Evolutionary conservation across 441 rosid species (phyloP).

Genomic region (Gossypium aridum): DNA sequence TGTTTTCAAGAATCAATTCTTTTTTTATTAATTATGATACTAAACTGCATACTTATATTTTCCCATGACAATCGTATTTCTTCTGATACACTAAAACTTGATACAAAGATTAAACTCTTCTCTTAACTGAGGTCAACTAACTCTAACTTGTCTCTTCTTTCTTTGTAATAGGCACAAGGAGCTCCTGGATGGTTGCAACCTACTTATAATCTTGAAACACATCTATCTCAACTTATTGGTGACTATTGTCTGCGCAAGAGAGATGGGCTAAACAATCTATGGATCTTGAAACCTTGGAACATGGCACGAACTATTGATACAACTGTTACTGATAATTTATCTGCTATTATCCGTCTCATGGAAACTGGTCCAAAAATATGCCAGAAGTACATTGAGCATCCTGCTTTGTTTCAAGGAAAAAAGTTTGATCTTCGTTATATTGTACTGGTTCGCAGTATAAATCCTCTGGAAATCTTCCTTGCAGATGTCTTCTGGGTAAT

Average conservation of each 20-base stretch:
- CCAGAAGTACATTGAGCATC: conserved; percentile 92
- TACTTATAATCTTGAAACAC: conserved; percentile 79
- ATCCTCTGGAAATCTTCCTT: conserved; percentile 73
- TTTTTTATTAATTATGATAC: neutral
- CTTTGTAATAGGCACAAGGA: conserved; percentile 59
- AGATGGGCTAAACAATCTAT: conserved; percentile 58
- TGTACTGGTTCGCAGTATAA: conserved; percentile 64
- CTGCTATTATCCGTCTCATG: conserved; percentile 86
- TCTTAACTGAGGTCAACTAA: neutral
- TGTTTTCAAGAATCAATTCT: neutral
- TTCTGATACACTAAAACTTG: neutral
- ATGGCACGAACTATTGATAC: conserved; percentile 97
- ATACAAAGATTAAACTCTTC: neutral
- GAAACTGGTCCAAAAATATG: conserved; percentile 99
- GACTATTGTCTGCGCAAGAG: conserved; percentile 60
- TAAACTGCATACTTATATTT: neutral
- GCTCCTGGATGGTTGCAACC: conserved; percentile 84
- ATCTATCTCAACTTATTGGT: conserved; percentile 73
- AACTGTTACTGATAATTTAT: conserved; percentile 63
- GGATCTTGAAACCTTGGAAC: conserved; percentile 98
- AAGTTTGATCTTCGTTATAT: conserved; percentile 84
- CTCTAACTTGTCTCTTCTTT: conserved; percentile 17
- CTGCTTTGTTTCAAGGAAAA: conserved; percentile 73
- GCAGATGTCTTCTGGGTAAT: conserved; percentile 89
- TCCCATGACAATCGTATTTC: neutral